Conservation (phyloP, 1,284 basidiomycete genomes). For the Heliocybe sulcata region DNA sequence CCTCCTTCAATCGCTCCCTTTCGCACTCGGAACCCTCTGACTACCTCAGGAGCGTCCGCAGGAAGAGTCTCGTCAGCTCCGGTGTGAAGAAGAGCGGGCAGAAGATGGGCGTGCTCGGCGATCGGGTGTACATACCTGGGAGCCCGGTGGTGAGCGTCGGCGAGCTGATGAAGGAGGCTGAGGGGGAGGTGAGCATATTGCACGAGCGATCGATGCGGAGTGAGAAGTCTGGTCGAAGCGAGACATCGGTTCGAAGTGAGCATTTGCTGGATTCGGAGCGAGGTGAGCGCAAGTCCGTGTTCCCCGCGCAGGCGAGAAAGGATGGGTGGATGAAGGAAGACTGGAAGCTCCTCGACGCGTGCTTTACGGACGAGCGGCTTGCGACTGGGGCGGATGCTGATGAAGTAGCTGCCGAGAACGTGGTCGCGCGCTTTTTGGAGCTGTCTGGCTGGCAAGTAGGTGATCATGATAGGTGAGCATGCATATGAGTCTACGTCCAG, state of each 20-base stretch:
- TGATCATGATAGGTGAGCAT: slow-evolving; percentile 46
- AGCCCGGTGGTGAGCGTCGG: slow-evolving; percentile 45
- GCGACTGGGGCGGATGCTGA: slow-evolving; percentile 31
- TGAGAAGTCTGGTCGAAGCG: too few species aligned
- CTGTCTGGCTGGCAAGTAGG: slow-evolving; percentile 43
- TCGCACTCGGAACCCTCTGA: slow-evolving; percentile 24
- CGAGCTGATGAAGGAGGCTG: slow-evolving; percentile 51
- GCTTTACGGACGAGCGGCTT: slow-evolving; percentile 64
- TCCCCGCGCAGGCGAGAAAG: slow-evolving; percentile 22
- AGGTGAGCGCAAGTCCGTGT: slow-evolving; percentile 9
- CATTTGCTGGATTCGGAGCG: slow-evolving; percentile 9
- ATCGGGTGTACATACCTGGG: slow-evolving; percentile 46
- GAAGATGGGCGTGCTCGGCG: slow-evolving; percentile 38
- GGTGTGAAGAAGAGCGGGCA: slow-evolving; percentile 28
- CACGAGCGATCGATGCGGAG: slow-evolving; percentile 4
- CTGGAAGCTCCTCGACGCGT: slow-evolving; percentile 69
- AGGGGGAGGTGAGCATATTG: slow-evolving; percentile 33
- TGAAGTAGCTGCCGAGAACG: slow-evolving; percentile 39
- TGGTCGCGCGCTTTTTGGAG: slow-evolving; percentile 47
- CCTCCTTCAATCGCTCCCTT: slow-evolving; percentile 17
- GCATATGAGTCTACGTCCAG: neutral
- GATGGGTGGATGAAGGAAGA: slow-evolving; percentile 57
- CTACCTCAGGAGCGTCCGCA: slow-evolving; percentile 25
- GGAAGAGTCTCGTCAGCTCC: slow-evolving; percentile 24
- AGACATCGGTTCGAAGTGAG: too few species aligned